Base-by-base conservation (phyloP, 2,329 filamentous ascomycete species). In the Paraphoma sp. region DNA sequence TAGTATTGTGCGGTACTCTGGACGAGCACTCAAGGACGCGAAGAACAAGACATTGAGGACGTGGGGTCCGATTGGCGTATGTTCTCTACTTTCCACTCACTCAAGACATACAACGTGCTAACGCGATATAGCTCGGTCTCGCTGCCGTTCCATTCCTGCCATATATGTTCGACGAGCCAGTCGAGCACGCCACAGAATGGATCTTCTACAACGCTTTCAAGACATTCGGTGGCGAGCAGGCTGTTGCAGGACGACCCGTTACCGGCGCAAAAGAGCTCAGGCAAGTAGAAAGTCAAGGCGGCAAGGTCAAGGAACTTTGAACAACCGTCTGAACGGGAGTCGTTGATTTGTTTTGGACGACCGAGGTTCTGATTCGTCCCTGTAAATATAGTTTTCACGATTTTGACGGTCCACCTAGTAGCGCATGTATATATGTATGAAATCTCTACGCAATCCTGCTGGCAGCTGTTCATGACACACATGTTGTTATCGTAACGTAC, bases 101-200 rank as follows among this genome's bases (percentile, higher is more conserved):
- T 16, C 0, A 23, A 23, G 23, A 11, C 12, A 16, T 18, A 2
- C 40, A 42, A 42, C 33, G n/a, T 2, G 16, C 64, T 66, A 46
- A 67, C 31, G 12, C 8, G 41, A 1, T 30, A 56, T 63, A 87
- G 84, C 81, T 89, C 51, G 87, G 87, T 69, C 80, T 86, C 3
- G 80, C 83, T 4, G 82, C 79, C 8, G 93, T 97, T 8, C 94
- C 93, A 0, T 90, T 93, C 75, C 77, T 97, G 54, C 94, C 93
- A 0, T 88, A 84, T 56, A 79, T 97, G 53, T 97, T 97, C 67
- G 93, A 99, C 71, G 85, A 96, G 75, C 94, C 95, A 0, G 92
- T 99, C 6, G 95, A 98, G 79, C 85, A 92, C 60, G 92, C 91
- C 0, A 92, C 97, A 0, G 93, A 98, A 72, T 97, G 89, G 89